Base-by-base conservation (phyloP, 306 rosid species). In the Quercus engelmannii region DNA sequence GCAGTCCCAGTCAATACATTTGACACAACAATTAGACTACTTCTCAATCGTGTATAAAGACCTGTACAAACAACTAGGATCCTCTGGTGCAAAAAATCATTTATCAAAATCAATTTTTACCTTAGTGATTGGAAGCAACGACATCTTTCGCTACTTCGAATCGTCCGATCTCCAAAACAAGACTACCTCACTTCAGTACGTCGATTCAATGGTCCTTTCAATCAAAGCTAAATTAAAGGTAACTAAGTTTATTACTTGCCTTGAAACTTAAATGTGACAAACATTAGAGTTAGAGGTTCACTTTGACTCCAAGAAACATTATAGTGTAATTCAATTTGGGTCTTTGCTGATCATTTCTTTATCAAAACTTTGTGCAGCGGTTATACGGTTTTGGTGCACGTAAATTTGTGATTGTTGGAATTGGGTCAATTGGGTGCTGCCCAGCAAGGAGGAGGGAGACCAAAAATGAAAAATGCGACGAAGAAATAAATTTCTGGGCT, bases 121-220 rank as follows among this genome's bases (percentile, higher is more conserved):
- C 6, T 55, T 89, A 26, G 88, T 87, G 19, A 92, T 94, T 10
- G 98, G 97, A 68, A 84, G 94, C 87, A 94, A 94, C 10, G 97
- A 92, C 80, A 67, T 94, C 21, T 80, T 91, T 43, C 88, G 80
- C 31, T 92, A 92, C 85, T 86, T 82, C 8, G 71, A 31, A 26
- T 86, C 92, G 17, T 33, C 83, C 73, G 30, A 76, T 49, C 85
- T 80, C 55, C 87, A 74, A 20, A 74, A 76, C 6, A 65, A 84
- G 33, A 74, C 14, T 68, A 80, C 87, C 13, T 92, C 89, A 6
- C 83, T 76, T 26, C 90, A 88, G 25, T 91, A 83, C 11, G 85
- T 72, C 13, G 76, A 78, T 68, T 78, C 84, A 41, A 89, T 94
- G 94, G 64, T 76, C 52, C 74, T 57, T 25, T 51, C 87, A 23